Evolutionary conservation across 371 early-diverging fungal species (phyloP).

Genomic region (Syncephalastrum sp.): DNA sequence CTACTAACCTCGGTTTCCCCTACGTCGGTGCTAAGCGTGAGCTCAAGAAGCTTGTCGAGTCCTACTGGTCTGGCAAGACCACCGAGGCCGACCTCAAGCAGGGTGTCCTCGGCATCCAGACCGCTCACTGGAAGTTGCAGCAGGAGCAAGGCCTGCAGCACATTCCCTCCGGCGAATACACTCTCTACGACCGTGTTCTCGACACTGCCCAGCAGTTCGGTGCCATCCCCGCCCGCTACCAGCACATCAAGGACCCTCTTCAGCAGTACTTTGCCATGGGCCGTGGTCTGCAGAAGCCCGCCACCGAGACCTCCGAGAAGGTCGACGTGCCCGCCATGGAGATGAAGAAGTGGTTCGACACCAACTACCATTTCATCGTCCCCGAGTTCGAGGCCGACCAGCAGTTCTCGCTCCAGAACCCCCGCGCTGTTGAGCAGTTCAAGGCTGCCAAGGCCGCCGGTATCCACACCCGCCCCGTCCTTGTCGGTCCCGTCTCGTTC

Average conservation of each 20-base stretch:
- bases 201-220: slow-evolving; percentile 82
- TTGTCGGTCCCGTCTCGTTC: slow-evolving; percentile 92
- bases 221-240: slow-evolving; percentile 78
- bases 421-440: slow-evolving; percentile 86
- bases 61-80: slow-evolving; percentile 91
- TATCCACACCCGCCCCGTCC: slow-evolving; percentile 87
- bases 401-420: slow-evolving; percentile 67
- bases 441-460: slow-evolving; percentile 91
- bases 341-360: slow-evolving; percentile 97
- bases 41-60: slow-evolving; percentile 86
- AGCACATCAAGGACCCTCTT: slow-evolving; percentile 58
- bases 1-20: slow-evolving; percentile 80
- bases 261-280: slow-evolving; percentile 97
- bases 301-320: slow-evolving; percentile 57
- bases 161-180: slow-evolving; percentile 94
- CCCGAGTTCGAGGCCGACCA: slow-evolving; percentile 83
- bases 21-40: slow-evolving; percentile 87
- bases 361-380: slow-evolving; percentile 93
- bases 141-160: slow-evolving; percentile 73
- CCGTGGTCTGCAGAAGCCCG: slow-evolving; percentile 85
- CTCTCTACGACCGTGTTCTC: slow-evolving; percentile 94
- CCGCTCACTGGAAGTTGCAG: slow-evolving; percentile 88
- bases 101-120: slow-evolving; percentile 79
- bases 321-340: slow-evolving; percentile 94
- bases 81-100: slow-evolving; percentile 68